phyloP scores from a whole-genome alignment of 495 filamentous ascomycete species.

The Neurospora sp. region DNA sequence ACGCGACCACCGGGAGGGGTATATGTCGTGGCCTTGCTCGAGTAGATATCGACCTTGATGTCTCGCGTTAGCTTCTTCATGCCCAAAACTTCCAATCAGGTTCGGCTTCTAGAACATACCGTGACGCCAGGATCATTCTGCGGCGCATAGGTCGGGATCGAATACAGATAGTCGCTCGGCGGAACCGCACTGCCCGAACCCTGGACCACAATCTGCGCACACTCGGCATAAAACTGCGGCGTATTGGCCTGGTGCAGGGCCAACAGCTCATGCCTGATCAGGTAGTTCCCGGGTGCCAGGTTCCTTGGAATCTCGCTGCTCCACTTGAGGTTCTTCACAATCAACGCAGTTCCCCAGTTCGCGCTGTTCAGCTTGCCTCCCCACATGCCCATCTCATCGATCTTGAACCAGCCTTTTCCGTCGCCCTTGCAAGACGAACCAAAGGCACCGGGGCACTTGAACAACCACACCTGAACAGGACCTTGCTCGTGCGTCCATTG shows the following conservation, averaged over 20 bases:
- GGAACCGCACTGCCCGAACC: conserved; percentile 24
- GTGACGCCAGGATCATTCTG: conserved; percentile 40
- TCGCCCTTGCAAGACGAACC: conserved; percentile 22
- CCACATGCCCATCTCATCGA: conserved; percentile 34
- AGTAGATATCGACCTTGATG: conserved; percentile 37
- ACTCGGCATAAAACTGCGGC: conserved; percentile 32
- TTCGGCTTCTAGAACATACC: conserved; percentile 15
- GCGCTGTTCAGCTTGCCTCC: conserved; percentile 31
- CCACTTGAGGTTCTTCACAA: conserved; percentile 40
- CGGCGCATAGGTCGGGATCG: conserved; percentile 39
- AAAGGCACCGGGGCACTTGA: conserved; percentile 27
- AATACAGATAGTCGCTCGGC: conserved; percentile 24
- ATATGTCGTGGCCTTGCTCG: conserved; percentile 35
- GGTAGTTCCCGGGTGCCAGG: conserved; percentile 29
- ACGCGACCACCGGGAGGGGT: conserved; percentile 39
- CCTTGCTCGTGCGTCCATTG: conserved; percentile 43
- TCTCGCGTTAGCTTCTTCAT: not conserved
- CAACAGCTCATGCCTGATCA: conserved; percentile 33
- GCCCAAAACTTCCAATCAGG: not conserved
- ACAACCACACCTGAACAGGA: conserved; percentile 39
- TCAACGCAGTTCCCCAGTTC: conserved; percentile 40
- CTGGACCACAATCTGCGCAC: conserved; percentile 32
- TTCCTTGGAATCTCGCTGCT: conserved; percentile 27
- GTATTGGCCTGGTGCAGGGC: conserved; percentile 31
- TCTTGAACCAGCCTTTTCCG: conserved; percentile 40